These are phyloP conservation scores for Suillus luteus DNA, from an alignment of 768 basidiomycete species.

Conservation along the genomic window DNA sequence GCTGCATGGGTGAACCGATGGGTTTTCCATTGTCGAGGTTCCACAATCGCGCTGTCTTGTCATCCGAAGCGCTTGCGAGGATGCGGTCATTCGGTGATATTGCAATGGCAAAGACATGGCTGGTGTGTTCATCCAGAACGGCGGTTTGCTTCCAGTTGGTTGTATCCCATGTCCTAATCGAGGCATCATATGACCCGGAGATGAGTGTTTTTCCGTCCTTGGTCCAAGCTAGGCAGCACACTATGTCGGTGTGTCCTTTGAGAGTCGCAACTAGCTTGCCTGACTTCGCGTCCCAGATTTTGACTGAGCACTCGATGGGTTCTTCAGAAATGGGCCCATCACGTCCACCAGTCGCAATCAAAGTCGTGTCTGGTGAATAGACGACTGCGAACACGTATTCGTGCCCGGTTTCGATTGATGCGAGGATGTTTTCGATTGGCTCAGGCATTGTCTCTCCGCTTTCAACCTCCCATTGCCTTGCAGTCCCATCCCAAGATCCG, in stretches of 20 bases:
- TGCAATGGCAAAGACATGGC: too few species aligned
- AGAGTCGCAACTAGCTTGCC: not conserved
- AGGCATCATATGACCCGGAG: too few species aligned
- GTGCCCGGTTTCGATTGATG: not conserved
- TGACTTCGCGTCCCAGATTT: not conserved
- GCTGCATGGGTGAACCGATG: not conserved
- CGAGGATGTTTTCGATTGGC: not conserved
- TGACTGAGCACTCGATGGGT: not conserved
- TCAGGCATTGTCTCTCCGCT: not conserved
- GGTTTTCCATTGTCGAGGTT: too few species aligned
- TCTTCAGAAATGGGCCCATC: too few species aligned
- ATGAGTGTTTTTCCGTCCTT: not conserved
- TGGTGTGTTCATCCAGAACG: too few species aligned
- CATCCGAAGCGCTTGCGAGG: too few species aligned
- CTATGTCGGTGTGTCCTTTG: not conserved
- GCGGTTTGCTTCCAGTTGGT: too few species aligned
- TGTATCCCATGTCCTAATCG: too few species aligned
- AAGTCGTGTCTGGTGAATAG: slow-evolving; percentile 7
- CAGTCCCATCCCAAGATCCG: not conserved
- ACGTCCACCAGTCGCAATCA: not conserved
- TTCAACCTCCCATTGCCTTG: not conserved
- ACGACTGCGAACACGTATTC: accelerated
- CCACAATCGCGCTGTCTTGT: too few species aligned
- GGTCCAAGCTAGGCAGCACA: too few species aligned
- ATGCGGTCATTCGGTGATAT: too few species aligned